Conservation (phyloP, 106 monocot genomes). For the Cymbidium sinense region DNA sequence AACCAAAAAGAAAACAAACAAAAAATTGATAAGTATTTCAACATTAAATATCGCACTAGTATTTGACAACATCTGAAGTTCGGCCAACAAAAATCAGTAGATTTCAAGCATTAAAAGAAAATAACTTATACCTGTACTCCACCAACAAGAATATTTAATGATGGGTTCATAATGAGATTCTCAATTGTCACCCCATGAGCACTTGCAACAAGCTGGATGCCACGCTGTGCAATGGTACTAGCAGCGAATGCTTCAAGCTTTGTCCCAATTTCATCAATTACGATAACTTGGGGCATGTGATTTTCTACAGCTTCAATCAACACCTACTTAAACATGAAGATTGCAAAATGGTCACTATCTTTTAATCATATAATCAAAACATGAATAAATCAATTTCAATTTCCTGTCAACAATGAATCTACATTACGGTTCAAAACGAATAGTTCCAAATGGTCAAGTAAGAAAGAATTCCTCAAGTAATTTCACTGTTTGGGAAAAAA, state of each 20-base stretch:
- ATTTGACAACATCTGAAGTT: neutral
- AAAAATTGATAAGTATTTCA: neutral
- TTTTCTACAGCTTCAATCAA: slow-evolving; percentile 90
- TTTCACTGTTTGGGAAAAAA: neutral
- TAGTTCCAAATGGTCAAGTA: neutral
- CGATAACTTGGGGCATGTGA: slow-evolving; percentile 88
- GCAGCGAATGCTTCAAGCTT: slow-evolving; percentile 64
- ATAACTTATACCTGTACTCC: slow-evolving; percentile 60
- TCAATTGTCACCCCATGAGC: slow-evolving; percentile 77
- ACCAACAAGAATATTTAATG: slow-evolving; percentile 82
- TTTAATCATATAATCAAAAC: neutral
- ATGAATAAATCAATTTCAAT: neutral
- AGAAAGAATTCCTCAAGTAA: too few relatives aligned
- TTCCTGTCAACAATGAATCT: neutral
- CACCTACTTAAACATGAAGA: slow-evolving; percentile 35
- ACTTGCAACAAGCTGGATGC: slow-evolving; percentile 86
- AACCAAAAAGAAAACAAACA: neutral
- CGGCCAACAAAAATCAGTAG: too few relatives aligned
- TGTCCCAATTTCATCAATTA: slow-evolving; percentile 91
- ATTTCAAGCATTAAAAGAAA: too few relatives aligned
- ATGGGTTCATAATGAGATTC: slow-evolving; percentile 62
- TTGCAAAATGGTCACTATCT: neutral
- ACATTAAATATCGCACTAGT: neutral
- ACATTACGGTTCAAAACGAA: neutral
- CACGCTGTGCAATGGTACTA: slow-evolving; percentile 84